phyloP scores from a whole-genome alignment of 805 yeast genomes.

The Wickerhamomyces queroliae region DNA sequence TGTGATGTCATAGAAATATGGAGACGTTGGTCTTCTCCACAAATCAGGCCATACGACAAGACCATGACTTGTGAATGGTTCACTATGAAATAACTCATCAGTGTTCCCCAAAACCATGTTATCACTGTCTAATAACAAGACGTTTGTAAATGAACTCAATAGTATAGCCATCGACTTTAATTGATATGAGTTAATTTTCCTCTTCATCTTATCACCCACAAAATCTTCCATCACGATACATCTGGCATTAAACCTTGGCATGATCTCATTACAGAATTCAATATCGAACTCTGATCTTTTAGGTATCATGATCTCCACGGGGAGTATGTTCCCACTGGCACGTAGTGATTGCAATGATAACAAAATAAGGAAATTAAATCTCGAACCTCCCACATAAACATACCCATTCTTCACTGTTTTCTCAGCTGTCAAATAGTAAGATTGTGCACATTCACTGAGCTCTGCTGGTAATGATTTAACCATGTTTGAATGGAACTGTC shows the following conservation, averaged over 20 bases:
- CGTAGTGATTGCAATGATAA: constrained; percentile 47
- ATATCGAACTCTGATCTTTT: constrained; percentile 57
- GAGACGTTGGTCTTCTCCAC: constrained; percentile 61
- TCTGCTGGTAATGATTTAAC: constrained; percentile 26
- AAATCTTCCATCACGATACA: constrained; percentile 50
- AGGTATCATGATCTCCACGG: constrained; percentile 77
- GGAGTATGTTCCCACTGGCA: constrained; percentile 55
- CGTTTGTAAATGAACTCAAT: constrained; percentile 70
- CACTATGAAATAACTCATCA: constrained; percentile 39
- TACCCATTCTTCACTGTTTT: constrained; percentile 37
- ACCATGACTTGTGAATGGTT: constrained; percentile 34
- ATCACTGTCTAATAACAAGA: constrained; percentile 71
- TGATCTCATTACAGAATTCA: constrained; percentile 53
- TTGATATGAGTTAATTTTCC: constrained; percentile 46
- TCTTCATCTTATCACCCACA: constrained; percentile 38
- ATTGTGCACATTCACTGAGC: not conserved
- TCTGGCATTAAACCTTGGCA: constrained; percentile 54
- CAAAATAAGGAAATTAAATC: constrained; percentile 52
- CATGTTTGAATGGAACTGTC: constrained; percentile 9
- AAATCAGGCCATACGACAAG: constrained; percentile 61
- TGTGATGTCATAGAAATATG: constrained; percentile 49
- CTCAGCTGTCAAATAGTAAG: not conserved
- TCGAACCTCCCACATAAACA: constrained; percentile 67
- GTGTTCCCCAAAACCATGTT: constrained; percentile 57
- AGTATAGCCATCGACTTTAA: constrained; percentile 63